Base-by-base conservation (phyloP, 352 stramenopile genomes). In the Blastocystis sp. region DNA sequence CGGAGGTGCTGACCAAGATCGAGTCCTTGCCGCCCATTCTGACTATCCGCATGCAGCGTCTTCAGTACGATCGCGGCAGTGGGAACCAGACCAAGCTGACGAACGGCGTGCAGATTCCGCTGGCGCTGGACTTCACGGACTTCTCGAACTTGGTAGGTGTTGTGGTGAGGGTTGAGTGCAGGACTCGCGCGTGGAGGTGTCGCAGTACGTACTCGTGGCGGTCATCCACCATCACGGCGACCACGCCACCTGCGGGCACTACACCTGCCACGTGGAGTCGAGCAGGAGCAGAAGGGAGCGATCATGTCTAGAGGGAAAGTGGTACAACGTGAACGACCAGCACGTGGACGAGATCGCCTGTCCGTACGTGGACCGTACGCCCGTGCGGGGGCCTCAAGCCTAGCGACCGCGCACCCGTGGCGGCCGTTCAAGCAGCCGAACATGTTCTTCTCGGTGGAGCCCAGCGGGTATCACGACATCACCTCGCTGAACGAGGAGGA, bases 51-150 rank as follows among this genome's bases (percentile, higher is more conserved):
- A 56, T 84, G n/a, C 74, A 84, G 40, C 74, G 74, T 5, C 53
- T 84, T 17, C 74, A 84, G 48, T 84, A 84, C 43, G 60, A 84
- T 28, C 53, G 56, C n/a, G 74, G 74, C 2, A 84, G 74, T 41
- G 60, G 74, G 11, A 84, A 67, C 45, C 74, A 84, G 48, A 67
- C 43, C 34, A 84, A 84, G 69, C 74, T 84, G 4, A 84, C 74
- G 21, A 84, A 84, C 41, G 74, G 74, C 28, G 74, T 84, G 21
- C 74, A 84, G 38, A 84, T 84, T 28, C 74, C 74, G 41, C 53
- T 69, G 34, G 10, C 21, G 3, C 28, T 84, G 9, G 74, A 84
- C 48, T 84, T 84, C 52, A 28, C 74, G 23, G 9, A n/a, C 9
- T 84, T 84, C 60, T 70, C 48, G 2, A 84, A 69, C 48, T 11